phyloP scores from a whole-genome alignment of 805 yeast species.

The Groenewaldozyma tartarivorans region DNA sequence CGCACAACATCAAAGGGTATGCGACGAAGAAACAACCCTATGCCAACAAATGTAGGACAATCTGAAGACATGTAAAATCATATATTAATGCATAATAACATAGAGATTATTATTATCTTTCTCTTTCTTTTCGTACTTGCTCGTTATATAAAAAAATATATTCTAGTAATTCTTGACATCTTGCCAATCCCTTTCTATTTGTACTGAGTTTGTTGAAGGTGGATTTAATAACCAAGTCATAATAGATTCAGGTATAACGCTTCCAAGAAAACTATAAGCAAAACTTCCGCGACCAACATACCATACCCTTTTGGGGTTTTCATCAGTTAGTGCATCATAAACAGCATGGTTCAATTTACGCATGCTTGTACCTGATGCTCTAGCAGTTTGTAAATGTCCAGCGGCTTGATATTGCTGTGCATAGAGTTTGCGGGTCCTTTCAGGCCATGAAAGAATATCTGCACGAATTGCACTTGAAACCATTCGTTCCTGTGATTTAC shows the following conservation, averaged over 20 bases:
- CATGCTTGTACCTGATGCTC: conserved; percentile 25
- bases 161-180: conserved; percentile 4
- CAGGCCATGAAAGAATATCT: conserved; percentile 35
- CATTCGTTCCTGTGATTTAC: conserved; percentile 19
- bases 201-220: conserved; percentile 4
- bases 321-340: conserved; percentile 22
- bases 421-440: conserved; percentile 27
- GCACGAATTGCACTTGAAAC: conserved; percentile 28
- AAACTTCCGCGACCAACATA: conserved; percentile 27
- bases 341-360: conserved; percentile 23
- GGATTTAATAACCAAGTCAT: conserved; percentile 31
- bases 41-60: neutral
- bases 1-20: neutral
- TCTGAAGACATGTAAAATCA: neutral
- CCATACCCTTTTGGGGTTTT: conserved; percentile 22
- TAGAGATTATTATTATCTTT: no score
- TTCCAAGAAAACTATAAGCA: conserved; percentile 22
- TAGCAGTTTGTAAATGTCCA: conserved; percentile 22
- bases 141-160: no score
- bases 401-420: conserved; percentile 27
- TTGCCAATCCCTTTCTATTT: conserved; percentile 17
- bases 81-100: no score
- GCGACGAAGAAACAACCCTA: neutral
- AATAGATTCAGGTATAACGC: conserved; percentile 23
- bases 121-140: no score